Base-by-base conservation (phyloP, 768 basidiomycete genomes). In the Tylopilus cervinicoccineus region DNA sequence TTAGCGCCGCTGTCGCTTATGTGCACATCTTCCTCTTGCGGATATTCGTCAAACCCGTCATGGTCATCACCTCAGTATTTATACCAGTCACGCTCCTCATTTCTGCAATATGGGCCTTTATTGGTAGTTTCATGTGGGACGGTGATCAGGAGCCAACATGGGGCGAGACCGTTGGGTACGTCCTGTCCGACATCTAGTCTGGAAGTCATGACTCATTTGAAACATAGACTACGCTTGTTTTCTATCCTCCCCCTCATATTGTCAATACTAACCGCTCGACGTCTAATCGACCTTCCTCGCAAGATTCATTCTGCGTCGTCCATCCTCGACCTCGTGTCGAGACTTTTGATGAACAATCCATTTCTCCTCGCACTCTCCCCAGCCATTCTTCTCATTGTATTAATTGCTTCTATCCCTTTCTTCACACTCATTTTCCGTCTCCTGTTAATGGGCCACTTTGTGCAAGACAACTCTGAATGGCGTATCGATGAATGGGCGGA, bases 91-190 rank as follows among this genome's bases (percentile, higher is more conserved):
- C 84, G 0, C 71, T 92, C 51, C 76, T 88, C 59, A 72, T 88
- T 41, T 88, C 85, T 34, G 80, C 87, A 7, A 55, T 89, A 22
- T 89, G 88, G 80, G 87, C 88, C 1, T 91, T 92, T 64, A 72
- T 84, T 13, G 88, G 87, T 26, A 88, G 86, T 60, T 90, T 90
- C 55, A 73, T 79, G 70, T 79, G 76, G 73, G 76, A 76, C 45
- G 63, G 59, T n/a, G 61, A 68, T 46, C 62, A 64, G 34, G 80
- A 78, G 48, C 82, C 82, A 31, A 87, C 86, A 11, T 90, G 88
- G 88, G 86, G 87, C 42, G 86, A 89, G 69, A 86, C 84, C 20
- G 75, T 82, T 38, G 88, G 88, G 86, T 88, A 57, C 68, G 84
- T 70, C 13, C 14, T 36, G 38, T 53, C 16, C 32, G 34, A 28